Evolutionary conservation across 352 stramenopile species (phyloP).

Genomic region (Pythium plurisporium): DNA sequence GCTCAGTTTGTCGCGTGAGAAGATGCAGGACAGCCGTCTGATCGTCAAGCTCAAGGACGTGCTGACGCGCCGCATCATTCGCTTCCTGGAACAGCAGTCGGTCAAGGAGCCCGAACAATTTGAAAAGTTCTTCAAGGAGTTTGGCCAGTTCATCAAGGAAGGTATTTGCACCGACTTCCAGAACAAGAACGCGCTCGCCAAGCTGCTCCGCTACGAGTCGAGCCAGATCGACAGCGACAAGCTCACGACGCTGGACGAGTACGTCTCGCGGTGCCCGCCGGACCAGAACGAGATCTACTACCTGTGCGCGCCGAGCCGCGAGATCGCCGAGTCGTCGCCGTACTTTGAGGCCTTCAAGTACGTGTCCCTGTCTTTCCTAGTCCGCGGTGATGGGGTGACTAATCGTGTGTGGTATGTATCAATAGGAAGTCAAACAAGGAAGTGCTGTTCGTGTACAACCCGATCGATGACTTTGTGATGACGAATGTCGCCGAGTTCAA

Average conservation of each 20-base stretch:
- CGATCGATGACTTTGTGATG: constrained; percentile 99
- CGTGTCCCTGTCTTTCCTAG: constrained; percentile 11
- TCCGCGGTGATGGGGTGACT: background rate
- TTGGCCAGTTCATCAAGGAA: constrained; percentile 98
- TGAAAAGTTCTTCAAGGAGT: constrained; percentile 97
- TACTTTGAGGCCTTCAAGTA: constrained; percentile 99
- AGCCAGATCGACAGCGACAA: constrained; percentile 91
- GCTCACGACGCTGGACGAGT: constrained; percentile 97
- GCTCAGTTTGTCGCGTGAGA: constrained; percentile 98
- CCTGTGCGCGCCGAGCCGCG: constrained; percentile 92
- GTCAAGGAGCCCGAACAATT: constrained; percentile 96
- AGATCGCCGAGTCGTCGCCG: constrained; percentile 94
- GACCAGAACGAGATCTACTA: constrained; percentile 99
- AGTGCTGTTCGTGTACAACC: constrained; percentile 98
- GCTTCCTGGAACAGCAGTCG: constrained; percentile 80
- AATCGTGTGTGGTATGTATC: background rate
- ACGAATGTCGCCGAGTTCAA: constrained; percentile 97
- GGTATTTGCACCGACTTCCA: constrained; percentile 94
- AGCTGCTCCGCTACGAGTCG: constrained; percentile 98
- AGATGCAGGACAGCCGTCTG: constrained; percentile 97
- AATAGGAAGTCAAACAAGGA: constrained; percentile 88
- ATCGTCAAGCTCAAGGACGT: constrained; percentile 96
- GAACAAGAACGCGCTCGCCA: constrained; percentile 91
- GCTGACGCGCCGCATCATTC: constrained; percentile 91
- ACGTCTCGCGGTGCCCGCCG: constrained; percentile 93